Evolutionary conservation across 495 filamentous ascomycete genomes (phyloP).

Genomic region (Annulohypoxylon nitens): DNA sequence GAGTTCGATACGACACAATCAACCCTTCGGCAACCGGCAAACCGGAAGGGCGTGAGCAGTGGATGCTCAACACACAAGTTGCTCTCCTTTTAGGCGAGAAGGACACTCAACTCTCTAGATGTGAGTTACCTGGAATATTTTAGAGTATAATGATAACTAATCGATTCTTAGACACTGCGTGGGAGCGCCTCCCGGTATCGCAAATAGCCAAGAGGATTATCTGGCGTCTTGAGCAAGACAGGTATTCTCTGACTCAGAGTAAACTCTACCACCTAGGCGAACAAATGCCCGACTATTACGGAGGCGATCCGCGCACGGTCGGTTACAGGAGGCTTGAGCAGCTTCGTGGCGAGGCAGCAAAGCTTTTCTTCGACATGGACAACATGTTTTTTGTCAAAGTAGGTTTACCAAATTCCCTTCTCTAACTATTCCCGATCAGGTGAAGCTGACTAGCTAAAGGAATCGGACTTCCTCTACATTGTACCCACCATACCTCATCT

Average conservation of each 20-base stretch:
- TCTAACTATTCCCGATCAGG: neutral
- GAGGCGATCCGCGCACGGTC: slow-evolving; percentile 55
- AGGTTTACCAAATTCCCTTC: slow-evolving; percentile 33
- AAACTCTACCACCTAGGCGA: slow-evolving; percentile 60
- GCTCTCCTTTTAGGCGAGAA: slow-evolving; percentile 81
- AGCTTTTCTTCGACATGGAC: slow-evolving; percentile 66
- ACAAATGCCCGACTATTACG: slow-evolving; percentile 60
- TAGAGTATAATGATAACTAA: slow-evolving; percentile 16
- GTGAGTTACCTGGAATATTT: slow-evolving; percentile 58
- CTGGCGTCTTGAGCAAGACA: slow-evolving; percentile 63
- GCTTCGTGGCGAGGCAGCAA: slow-evolving; percentile 59
- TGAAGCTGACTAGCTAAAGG: slow-evolving; percentile 58
- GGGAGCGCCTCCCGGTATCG: slow-evolving; percentile 69
- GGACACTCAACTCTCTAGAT: slow-evolving; percentile 79
- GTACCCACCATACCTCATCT: slow-evolving; percentile 79
- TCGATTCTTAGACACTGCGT: slow-evolving; percentile 69
- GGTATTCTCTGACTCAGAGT: slow-evolving; percentile 62
- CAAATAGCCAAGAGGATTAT: slow-evolving; percentile 61
- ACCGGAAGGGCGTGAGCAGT: slow-evolving; percentile 70
- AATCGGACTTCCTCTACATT: slow-evolving; percentile 80
- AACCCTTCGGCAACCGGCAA: slow-evolving; percentile 60
- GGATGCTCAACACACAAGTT: slow-evolving; percentile 82
- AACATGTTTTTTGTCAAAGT: slow-evolving; percentile 85
- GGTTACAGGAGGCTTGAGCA: slow-evolving; percentile 54
- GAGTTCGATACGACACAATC: slow-evolving; percentile 68